Base-by-base conservation (phyloP, 1,284 basidiomycete genomes). In the Papiliotrema laurentii region DNA sequence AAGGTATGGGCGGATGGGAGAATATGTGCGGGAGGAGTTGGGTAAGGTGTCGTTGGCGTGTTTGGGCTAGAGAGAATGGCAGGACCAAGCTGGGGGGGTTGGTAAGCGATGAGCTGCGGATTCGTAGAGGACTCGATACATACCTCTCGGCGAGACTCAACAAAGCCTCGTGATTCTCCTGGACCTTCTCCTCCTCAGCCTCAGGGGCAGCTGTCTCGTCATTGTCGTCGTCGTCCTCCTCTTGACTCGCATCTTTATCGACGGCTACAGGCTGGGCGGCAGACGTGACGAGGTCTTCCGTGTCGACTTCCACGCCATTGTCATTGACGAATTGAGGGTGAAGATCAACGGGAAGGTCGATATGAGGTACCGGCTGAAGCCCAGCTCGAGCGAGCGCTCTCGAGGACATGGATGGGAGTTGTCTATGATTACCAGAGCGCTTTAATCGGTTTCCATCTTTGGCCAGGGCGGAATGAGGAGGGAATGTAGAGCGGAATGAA, bases 1-100 rank as follows among this genome's bases (percentile, higher is more conserved):
- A 64, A 6, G 69, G 65, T 3, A 70, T 60, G 4, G 63, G 58
- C 3, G 67, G 68, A 48, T 72, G 70, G 1, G 63, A 59, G 57
- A 72, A 72, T 24, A 68, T 58, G 38, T 61, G 64, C 2, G 70
- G 70, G 10, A 72, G 53, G n/a, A 72, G 64, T 21, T 64, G 56
- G 16, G 59, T 55, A 27, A 66, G 52, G 45, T 72, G 70, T 22
- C 61, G 61, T 26, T 64, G 59, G 2, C 70, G 59, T 4, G 63
- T 66, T 42, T 68, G 63, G 9, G 51, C 51, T 27, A 72, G 56
- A 11, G 70, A 67, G 44, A 67, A 66, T 9, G 59, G 61, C 3
- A 71, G 52, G 0, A 69, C 58, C 28, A 68, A 49, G 39, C 69
- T 72, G 49, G 18, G 24, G 25, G 16, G 5, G 9, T 39, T 42